Evolutionary conservation across 495 filamentous ascomycete species (phyloP), one percentile per base, ranked within the genome.

Genomic region (Pyrenopolyporus hunteri): DNA sequence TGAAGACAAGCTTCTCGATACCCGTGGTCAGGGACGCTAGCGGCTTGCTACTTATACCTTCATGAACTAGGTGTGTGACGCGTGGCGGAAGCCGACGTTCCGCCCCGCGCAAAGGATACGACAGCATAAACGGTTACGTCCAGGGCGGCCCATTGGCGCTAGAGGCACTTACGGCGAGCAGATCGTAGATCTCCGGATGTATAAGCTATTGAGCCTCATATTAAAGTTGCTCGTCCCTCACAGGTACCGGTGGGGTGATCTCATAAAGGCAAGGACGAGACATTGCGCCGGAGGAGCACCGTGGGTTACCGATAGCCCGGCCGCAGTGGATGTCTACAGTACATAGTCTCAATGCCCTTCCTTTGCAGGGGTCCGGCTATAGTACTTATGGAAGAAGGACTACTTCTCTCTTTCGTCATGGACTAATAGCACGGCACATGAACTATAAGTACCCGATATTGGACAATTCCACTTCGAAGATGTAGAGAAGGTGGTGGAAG

Each of bases 81-180:
- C 60, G 40, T 35, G 26, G 42, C 67, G 67, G 67, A 70, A 63
- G 67, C 42, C 64, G 50, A 49, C 40, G 57, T 57, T 70, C 67
- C 67, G 67, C 57, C 37, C 57, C 42, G 37, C 51, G 57, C 46
- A 67, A 64, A 59, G 14, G 39, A 59, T 56, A 51, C 43, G 42
- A 32, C 28, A 39, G 40, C 52, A 57, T 66, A 52, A 46, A 40
- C 20, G 28, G 14, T 16, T 13, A 19, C 54, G 40, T 9, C 40
- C 22, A 29, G 54, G 53, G 23, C 43, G 22, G 44, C 28, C 42
- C 43, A 33, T 33, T 19, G 45, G 44, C 50, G 50, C 56, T 52
- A 55, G 37, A n/a, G 23, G 26, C 43, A 61, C 62, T 66, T 58
- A 48, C 46, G 39, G 36, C 35, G 48, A 48, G 40, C 49, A 48